phyloP scores from a whole-genome alignment of 1,139 yeast genomes.

The Yamadazyma blattariae region DNA sequence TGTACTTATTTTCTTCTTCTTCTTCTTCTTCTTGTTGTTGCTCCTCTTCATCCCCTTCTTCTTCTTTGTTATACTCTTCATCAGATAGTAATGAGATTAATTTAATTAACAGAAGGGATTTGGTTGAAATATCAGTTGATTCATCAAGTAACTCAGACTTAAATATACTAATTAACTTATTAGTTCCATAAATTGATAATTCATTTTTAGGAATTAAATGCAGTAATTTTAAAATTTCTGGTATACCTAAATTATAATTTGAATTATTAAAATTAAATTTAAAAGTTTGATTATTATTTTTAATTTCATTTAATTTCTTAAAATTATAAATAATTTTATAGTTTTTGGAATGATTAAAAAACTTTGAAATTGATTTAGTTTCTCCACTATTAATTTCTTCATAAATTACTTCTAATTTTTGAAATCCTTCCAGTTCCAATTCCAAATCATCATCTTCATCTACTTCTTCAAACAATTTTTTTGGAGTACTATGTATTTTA shows the following conservation, averaged over 20 bases:
- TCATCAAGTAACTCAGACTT: conserved; percentile 9
- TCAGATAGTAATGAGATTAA: conserved; percentile 12
- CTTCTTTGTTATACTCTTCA: not conserved
- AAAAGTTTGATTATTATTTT: conserved; percentile 1
- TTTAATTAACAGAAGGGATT: conserved; percentile 14
- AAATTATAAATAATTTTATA: conserved; percentile 10
- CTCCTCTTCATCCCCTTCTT: too few species aligned
- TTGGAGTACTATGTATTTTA: not conserved
- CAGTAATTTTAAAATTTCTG: conserved; percentile 6
- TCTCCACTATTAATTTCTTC: conserved; percentile 12
- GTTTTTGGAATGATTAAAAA: conserved; percentile 1
- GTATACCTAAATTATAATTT: conserved; percentile 5
- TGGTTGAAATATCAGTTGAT: conserved; percentile 9
- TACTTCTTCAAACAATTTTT: not conserved
- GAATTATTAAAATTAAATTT: not conserved
- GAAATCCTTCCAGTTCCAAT: conserved; percentile 5
- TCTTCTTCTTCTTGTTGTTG: too few species aligned
- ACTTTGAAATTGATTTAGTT: conserved; percentile 5
- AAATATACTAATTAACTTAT: conserved; percentile 10
- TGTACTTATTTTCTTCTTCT: conserved; percentile 1
- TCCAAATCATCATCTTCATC: conserved; percentile 6
- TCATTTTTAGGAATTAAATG: conserved; percentile 8
- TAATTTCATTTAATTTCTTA: conserved; percentile 12
- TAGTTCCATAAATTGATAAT: conserved; percentile 5
- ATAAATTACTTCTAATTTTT: conserved; percentile 11